Evolutionary conservation across 805 yeast species (phyloP), one percentile per base, ranked within the genome.

Genomic region (Starmerella floris): DNA sequence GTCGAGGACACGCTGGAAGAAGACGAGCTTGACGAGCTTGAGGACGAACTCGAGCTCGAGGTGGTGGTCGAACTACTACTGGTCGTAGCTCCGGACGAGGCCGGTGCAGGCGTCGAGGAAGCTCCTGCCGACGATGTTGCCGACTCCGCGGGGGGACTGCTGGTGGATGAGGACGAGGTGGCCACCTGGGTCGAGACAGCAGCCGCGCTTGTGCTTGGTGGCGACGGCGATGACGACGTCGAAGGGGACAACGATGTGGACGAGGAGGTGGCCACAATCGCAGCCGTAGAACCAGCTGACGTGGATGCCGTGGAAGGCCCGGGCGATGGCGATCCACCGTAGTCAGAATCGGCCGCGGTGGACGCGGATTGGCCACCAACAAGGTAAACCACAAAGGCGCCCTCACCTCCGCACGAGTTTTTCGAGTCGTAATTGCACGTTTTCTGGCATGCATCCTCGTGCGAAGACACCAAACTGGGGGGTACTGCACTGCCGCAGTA

Each of bases 321-420:
- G 15, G 57, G 44, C 17, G 55, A 36, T 31, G 56, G 28, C n/a
- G n/a, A n/a, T 5, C 37, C 37, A 15, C 37, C 37, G 20, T 60
- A 40, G 17, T 56, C 31, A 2, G 65, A 57, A 4, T 65, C 59
- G 53, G 46, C 37, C 5, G 48, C 51, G 2, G 47, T 43, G 9
- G 66, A 54, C 6, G 38, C 43, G n/a, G 45, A 11, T 17, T 41
- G 33, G 21, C 45, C 54, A 30, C 27, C 42, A 19, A 44, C 34
- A 11, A 41, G 46, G 53, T 56, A 60, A 53, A 63, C 51, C 45
- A 58, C 40, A 57, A 46, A 60, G 51, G 69, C 68, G 42, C 68
- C 69, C 23, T 57, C 62, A 26, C 80, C 81, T 50, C 85, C 85
- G 60, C 94, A 83, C 9, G 48, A 62, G 42, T 78, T 79, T 3